Percentiles rank a stretch among this genome's conserved stretches.
These are phyloP conservation scores for Botrytis cinerea DNA, from an alignment of 2,329 filamentous ascomycete genomes.

Conservation along the genomic window DNA sequence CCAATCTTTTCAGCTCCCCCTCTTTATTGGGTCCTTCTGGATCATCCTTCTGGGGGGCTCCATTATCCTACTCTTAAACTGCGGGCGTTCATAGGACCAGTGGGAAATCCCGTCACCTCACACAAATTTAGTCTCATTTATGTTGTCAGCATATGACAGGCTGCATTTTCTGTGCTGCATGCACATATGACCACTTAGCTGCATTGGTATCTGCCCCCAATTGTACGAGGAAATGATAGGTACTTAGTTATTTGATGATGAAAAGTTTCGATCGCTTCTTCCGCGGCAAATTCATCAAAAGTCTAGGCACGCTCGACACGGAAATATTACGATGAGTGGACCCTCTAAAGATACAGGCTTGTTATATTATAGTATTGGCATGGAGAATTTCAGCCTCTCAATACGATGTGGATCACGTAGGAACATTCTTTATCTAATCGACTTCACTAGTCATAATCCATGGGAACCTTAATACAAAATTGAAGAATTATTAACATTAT, in stretches of 20 bases:
- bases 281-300: not conserved
- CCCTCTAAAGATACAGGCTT: not conserved
- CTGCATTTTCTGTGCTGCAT: not conserved
- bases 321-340: not conserved
- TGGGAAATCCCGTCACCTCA: not conserved
- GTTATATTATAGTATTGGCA: not conserved
- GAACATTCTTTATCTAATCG: not conserved
- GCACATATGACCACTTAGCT: not conserved
- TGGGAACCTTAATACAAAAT: not conserved
- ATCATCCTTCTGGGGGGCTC: not conserved
- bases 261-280: not conserved
- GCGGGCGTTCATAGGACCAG: not conserved
- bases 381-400: not conserved
- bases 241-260: not conserved
- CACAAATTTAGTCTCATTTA: not conserved
- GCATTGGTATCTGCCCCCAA: not conserved
- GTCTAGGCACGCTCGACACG: not conserved
- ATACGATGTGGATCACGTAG: not conserved
- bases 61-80: not conserved
- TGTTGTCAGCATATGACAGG: conserved; percentile 20
- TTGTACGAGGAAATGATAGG: not conserved
- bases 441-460: not conserved
- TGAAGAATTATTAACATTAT: conserved; percentile 19
- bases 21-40: conserved; percentile 9
- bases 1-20: conserved; percentile 15